Base-by-base conservation (phyloP, 2,329 filamentous ascomycete species). In the Aplosporella prunicola region DNA sequence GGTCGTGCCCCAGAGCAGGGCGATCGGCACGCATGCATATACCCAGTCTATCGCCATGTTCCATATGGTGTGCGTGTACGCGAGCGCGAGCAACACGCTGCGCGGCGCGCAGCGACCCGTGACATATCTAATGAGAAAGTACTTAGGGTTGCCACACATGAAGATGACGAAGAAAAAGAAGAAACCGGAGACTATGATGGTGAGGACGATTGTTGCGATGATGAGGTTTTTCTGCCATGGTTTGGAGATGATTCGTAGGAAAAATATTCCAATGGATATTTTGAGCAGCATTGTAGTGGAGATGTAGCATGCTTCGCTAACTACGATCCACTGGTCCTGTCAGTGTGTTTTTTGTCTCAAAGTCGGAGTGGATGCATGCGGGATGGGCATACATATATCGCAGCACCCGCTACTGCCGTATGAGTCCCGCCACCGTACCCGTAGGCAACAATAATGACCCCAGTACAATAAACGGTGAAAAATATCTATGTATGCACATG, bases 1-100 rank as follows among this genome's bases (percentile, higher is more conserved):
- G 41, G 74, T 69, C 26, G 76, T 52, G 20, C 69, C 65, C 59
- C 64, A 70, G 3, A 80, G 60, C 2, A 80, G 53, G 23, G 67
- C 61, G 3, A 71, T 58, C 0, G 58, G 56, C 4, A 60, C 39
- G 5, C 45, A 11, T 3, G 53, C 43, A 15, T 60, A 58, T 2
- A 55, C 38, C 9, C 52, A 42, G 28, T 61, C 57, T 0, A 56
- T 57, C 11, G 55, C 22, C 1, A 54, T 52, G 10, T 49, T 52
- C 18, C 58, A 43, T 1, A 49, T 42, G 11, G 56, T 54, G 38
- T 54, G 50, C 25, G 52, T 46, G 42, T 72, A 72, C 11, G 67
- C 69, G 26, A 77, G 61, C 39, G 59, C 65, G 35, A 72, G 68
- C 32, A 80, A 63, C 33, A 71, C 52, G 4, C 60, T 50, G 9